phyloP scores from a whole-genome alignment of 768 basidiomycete species.

The Lentinula edodes region DNA sequence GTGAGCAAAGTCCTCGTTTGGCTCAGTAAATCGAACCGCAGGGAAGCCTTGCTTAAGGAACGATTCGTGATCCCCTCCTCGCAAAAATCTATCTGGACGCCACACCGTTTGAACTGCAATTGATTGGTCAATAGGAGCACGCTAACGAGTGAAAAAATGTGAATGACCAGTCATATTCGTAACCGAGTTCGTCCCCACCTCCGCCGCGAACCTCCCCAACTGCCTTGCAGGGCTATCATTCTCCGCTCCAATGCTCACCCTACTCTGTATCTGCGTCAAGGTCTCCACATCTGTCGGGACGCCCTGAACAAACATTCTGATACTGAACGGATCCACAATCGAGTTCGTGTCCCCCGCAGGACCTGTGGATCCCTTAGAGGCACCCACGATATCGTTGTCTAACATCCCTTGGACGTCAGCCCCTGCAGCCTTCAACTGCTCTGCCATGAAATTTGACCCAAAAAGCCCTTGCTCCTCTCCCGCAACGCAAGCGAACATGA shows the following conservation, averaged over 20 bases:
- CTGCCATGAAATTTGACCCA: conserved; percentile 44
- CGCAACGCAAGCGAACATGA: conserved; percentile 46
- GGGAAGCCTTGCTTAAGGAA: conserved; percentile 47
- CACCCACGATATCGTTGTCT: conserved; percentile 53
- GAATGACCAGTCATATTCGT: conserved; percentile 44
- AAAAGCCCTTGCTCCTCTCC: conserved; percentile 51
- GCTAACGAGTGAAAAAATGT: neutral
- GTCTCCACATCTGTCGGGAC: conserved; percentile 39
- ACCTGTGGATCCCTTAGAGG: conserved; percentile 31
- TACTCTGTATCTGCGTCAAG: conserved; percentile 24
- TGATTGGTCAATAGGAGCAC: neutral
- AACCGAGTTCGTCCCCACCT: conserved; percentile 41
- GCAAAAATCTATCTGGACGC: conserved; percentile 47
- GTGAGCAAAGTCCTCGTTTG: conserved; percentile 51
- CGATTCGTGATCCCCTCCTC: conserved; percentile 49
- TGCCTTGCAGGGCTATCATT: conserved; percentile 49
- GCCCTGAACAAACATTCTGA: conserved; percentile 48
- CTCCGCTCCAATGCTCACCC: conserved; percentile 42
- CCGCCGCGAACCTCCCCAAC: conserved; percentile 45
- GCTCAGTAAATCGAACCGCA: conserved; percentile 53
- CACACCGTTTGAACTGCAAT: conserved; percentile 42
- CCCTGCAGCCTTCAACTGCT: conserved; percentile 32
- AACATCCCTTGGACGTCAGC: conserved; percentile 53
- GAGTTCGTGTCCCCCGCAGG: conserved; percentile 33
- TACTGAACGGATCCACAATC: conserved; percentile 35